Evolutionary conservation across 805 yeast species (phyloP).

Genomic region (Spathaspora sp.): DNA sequence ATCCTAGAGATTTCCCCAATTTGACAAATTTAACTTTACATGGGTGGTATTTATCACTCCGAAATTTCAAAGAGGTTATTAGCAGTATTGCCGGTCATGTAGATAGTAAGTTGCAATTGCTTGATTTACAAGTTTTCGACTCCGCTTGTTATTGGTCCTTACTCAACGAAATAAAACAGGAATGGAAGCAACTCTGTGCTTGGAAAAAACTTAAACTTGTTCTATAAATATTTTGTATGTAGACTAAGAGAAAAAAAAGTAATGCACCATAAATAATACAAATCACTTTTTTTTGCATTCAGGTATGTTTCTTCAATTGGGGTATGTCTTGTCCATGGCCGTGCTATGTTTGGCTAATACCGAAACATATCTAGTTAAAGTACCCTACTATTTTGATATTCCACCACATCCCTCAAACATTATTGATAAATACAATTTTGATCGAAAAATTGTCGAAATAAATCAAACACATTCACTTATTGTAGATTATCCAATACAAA

Average conservation of each 20-base stretch:
- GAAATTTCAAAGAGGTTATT: background rate
- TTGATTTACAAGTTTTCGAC: conserved; percentile 10
- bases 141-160: background rate
- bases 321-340: background rate
- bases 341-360: conserved; percentile 28
- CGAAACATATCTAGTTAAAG: conserved; percentile 26
- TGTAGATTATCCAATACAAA: conserved; percentile 21
- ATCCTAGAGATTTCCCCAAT: conserved; percentile 8
- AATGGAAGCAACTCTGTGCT: conserved; percentile 1
- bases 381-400: conserved; percentile 35
- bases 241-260: background rate
- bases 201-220: conserved; percentile 5
- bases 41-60: conserved; percentile 10
- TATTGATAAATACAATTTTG: background rate
- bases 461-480: conserved; percentile 20
- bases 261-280: background rate
- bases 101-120: conserved; percentile 5
- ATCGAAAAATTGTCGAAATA: conserved; percentile 9
- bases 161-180: conserved; percentile 5
- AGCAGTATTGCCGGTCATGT: background rate
- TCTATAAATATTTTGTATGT: background rate
- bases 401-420: conserved; percentile 14
- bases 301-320: background rate
- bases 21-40: conserved; percentile 8
- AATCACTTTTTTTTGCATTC: background rate